Conservation (phyloP, 2,329 filamentous ascomycete species). For the Helminthosporium solani region DNA sequence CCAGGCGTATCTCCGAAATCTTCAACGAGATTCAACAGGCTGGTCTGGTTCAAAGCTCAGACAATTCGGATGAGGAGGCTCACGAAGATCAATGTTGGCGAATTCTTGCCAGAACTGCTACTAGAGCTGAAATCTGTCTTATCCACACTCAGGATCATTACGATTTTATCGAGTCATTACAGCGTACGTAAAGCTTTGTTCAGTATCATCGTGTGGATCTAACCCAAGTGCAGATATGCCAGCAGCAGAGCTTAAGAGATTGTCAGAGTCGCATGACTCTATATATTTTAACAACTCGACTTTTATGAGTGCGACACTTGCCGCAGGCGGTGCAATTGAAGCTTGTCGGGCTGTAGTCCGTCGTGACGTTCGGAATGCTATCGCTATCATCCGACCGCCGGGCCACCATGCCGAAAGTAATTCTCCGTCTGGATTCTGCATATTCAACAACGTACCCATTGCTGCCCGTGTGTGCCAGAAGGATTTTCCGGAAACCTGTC, state of each 20-base stretch:
- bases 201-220: constrained; percentile 6
- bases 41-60: constrained; percentile 69
- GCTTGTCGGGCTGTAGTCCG: constrained; percentile 88
- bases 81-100: constrained; percentile 59
- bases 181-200: constrained; percentile 37
- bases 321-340: constrained; percentile 91
- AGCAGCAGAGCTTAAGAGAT: constrained; percentile 63
- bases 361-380: constrained; percentile 85
- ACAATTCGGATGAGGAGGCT: constrained; percentile 52
- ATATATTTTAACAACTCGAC: constrained; percentile 72
- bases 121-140: constrained; percentile 73
- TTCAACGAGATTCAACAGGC: constrained; percentile 83
- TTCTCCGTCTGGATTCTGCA: constrained; percentile 87
- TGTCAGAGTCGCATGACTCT: constrained; percentile 56
- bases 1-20: constrained; percentile 86
- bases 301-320: constrained; percentile 76
- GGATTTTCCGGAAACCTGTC: constrained; percentile 75
- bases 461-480: constrained; percentile 84
- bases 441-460: constrained; percentile 97
- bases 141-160: constrained; percentile 79
- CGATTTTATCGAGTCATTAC: constrained; percentile 68
- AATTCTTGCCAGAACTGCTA: constrained; percentile 77
- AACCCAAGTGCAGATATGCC: constrained; percentile 40
- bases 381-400: constrained; percentile 91
- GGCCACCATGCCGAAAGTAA: constrained; percentile 92